phyloP scores from a whole-genome alignment of 768 basidiomycete species.

The Hericium erinaceus region DNA sequence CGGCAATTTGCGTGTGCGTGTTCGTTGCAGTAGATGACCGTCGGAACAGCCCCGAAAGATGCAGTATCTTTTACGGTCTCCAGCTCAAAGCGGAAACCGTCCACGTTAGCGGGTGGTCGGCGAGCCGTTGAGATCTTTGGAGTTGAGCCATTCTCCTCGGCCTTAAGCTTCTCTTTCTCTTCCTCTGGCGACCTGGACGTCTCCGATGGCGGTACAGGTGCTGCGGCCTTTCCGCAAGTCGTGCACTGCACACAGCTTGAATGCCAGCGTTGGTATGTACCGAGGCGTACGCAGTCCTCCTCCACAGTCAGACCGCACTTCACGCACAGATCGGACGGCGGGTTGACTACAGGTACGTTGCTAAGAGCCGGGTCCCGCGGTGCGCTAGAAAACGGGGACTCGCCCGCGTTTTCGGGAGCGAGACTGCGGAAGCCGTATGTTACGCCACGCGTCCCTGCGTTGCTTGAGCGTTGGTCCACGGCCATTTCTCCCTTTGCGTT shows the following conservation, averaged over 20 bases:
- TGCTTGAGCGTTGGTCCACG: conserved; percentile 27
- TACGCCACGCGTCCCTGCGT: conserved; percentile 75
- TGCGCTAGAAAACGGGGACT: conserved; percentile 60
- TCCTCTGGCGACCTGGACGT: conserved; percentile 34
- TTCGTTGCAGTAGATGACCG: conserved; percentile 65
- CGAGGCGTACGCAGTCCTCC: conserved; percentile 92
- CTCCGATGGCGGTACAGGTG: conserved; percentile 47
- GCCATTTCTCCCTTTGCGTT: conserved; percentile 58
- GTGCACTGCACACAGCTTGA: conserved; percentile 85
- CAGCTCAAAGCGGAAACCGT: conserved; percentile 68
- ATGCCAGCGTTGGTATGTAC: conserved; percentile 97
- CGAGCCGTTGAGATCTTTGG: conserved; percentile 56
- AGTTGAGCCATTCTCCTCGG: conserved; percentile 33
- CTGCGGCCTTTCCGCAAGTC: conserved; percentile 70
- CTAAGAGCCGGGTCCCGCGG: conserved; percentile 37
- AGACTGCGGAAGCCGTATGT: conserved; percentile 91
- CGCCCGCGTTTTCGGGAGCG: conserved; percentile 85
- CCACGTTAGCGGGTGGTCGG: conserved; percentile 75
- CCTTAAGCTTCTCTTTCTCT: conserved; percentile 36
- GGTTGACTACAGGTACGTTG: conserved; percentile 49
- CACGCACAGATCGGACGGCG: conserved; percentile 86
- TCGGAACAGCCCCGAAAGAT: conserved; percentile 67
- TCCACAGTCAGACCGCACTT: conserved; percentile 87
- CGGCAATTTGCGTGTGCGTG: conserved; percentile 64
- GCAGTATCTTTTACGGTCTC: conserved; percentile 57